Conservation (phyloP, 2,329 filamentous ascomycete genomes). For the Teratosphaeria destructans region DNA sequence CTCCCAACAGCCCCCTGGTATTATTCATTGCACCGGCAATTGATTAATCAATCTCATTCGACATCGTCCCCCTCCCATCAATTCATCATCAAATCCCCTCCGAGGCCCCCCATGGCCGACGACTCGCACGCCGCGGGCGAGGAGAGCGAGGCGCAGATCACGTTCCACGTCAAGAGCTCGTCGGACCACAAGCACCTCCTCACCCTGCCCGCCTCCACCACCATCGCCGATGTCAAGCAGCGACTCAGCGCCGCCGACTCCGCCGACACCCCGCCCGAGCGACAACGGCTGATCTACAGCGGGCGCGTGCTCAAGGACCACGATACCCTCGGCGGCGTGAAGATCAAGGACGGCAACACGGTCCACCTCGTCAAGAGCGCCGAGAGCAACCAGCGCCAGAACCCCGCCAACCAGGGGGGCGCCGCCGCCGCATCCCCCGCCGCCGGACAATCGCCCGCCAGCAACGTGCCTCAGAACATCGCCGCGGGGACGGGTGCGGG, state of each 20-base stretch:
- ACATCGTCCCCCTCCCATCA: too few species aligned
- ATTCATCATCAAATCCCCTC: too few species aligned
- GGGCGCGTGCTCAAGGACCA: conserved; percentile 93
- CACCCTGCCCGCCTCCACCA: conserved; percentile 66
- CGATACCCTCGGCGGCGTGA: conserved; percentile 74
- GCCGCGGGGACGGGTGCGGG: conserved; percentile 68
- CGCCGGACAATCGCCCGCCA: conserved; percentile 37
- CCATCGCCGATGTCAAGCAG: conserved; percentile 76
- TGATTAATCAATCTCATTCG: too few species aligned
- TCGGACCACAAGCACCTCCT: conserved; percentile 75
- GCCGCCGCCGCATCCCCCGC: conserved; percentile 19
- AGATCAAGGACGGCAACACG: conserved; percentile 92
- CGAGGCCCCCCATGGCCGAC: conserved; percentile 49
- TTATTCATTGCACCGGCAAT: too few species aligned
- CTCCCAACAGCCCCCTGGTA: too few species aligned
- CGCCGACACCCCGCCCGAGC: conserved; percentile 76
- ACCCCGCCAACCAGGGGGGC: conserved; percentile 41
- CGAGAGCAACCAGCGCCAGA: conserved; percentile 65
- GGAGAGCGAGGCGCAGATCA: conserved; percentile 62
- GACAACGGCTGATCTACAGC: conserved; percentile 94
- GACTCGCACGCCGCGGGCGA: conserved; percentile 46
- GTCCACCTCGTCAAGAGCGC: conserved; percentile 95
- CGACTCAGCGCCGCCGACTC: conserved; percentile 74
- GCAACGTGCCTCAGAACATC: conserved; percentile 64
- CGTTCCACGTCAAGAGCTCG: conserved; percentile 98